phyloP scores from a whole-genome alignment of 129 eudicot species.

The Saposhnikovia divaricata region DNA sequence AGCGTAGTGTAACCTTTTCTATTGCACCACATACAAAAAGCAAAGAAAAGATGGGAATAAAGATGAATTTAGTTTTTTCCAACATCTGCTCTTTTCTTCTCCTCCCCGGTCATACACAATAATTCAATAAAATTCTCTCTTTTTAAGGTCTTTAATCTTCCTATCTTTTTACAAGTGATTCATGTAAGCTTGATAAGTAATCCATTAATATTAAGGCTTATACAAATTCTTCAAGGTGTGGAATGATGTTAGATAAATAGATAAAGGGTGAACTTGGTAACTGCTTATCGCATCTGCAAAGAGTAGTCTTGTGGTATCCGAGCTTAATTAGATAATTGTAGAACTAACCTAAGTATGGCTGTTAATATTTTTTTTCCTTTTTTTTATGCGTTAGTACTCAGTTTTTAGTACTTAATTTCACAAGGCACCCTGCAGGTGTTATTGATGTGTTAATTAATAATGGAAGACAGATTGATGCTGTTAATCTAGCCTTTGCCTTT shows the following conservation, averaged over 20 bases:
- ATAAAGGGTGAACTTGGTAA: no score
- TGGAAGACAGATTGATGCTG: conserved; percentile 66
- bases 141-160: no score
- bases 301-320: not conserved
- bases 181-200: not conserved
- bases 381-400: not conserved
- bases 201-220: no score
- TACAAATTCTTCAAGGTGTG: no score
- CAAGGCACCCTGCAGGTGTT: conserved; percentile 38
- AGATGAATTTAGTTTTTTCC: no score
- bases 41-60: no score
- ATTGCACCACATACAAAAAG: no score
- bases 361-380: not conserved
- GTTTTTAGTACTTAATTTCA: not conserved
- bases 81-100: no score
- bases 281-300: not conserved
- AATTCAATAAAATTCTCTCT: no score
- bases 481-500: conserved; percentile 57
- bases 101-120: no score
- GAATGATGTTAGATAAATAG: no score
- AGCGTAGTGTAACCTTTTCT: no score
- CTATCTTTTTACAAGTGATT: not conserved
- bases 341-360: not conserved
- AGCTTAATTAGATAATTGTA: not conserved
- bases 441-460: conserved; percentile 43